These are phyloP conservation scores for Leucoagaricus sp. DNA, from an alignment of 1,284 basidiomycete species.

Conservation along the genomic window DNA sequence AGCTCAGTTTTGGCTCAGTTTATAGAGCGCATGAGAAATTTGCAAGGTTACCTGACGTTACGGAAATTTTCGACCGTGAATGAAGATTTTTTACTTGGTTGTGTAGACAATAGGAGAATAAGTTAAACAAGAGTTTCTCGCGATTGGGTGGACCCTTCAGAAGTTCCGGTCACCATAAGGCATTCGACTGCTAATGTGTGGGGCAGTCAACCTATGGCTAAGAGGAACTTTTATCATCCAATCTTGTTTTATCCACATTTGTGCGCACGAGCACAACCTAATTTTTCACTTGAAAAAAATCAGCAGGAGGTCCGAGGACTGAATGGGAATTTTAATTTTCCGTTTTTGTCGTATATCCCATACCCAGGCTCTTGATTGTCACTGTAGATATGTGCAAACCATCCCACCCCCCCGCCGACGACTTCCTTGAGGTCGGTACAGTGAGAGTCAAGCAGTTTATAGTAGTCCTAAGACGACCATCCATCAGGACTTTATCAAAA, in stretches of 20 bases:
- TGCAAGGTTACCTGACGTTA: no score
- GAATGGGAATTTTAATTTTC: conserved; percentile 50
- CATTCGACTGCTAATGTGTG: no score
- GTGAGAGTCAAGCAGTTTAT: conserved; percentile 49
- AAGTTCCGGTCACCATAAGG: no score
- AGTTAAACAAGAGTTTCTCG: no score
- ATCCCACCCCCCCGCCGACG: conserved; percentile 56
- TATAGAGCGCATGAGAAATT: conserved; percentile 47
- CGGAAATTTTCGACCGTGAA: no score
- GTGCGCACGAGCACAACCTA: not conserved
- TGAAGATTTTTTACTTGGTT: no score
- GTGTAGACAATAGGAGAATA: no score
- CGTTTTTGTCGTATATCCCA: conserved; percentile 48
- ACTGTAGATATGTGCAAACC: conserved; percentile 68
- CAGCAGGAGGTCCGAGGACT: conserved; percentile 42
- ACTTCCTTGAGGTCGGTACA: conserved; percentile 52
- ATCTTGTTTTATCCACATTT: not conserved
- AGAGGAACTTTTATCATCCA: conserved; percentile 6
- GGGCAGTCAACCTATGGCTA: conserved; percentile 21
- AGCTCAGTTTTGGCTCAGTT: conserved; percentile 63
- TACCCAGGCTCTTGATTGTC: conserved; percentile 60
- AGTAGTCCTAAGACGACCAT: conserved; percentile 42
- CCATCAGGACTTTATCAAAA: not conserved
- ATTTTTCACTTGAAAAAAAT: not conserved
- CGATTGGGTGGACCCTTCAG: no score